A percentile compares a stretch with the other conserved stretches of the same genome.
Conservation (phyloP, 345 rosid genomes). For the Salix exigua region DNA sequence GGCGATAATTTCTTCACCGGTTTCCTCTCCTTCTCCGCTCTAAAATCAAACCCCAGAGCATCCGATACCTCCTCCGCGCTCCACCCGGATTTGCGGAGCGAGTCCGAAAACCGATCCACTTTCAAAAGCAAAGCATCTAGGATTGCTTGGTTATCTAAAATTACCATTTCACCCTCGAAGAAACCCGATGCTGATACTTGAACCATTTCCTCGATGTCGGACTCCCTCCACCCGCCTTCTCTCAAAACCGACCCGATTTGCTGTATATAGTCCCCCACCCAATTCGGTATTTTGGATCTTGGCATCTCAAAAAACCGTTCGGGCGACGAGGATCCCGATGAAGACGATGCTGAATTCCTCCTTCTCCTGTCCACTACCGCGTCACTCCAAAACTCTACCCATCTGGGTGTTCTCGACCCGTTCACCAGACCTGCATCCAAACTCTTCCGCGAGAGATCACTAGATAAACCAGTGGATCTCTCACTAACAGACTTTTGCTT, state of each 20-base stretch:
- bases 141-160: slow-evolving; percentile 73
- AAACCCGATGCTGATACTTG: slow-evolving; percentile 84
- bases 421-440: slow-evolving; percentile 48
- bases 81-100: slow-evolving; percentile 92
- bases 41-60: slow-evolving; percentile 75
- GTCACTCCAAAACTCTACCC: slow-evolving; percentile 98
- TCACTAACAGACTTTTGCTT: slow-evolving; percentile 68
- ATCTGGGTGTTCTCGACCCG: slow-evolving; percentile 60
- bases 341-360: slow-evolving; percentile 60
- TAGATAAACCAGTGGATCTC: slow-evolving; percentile 50
- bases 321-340: slow-evolving; percentile 57
- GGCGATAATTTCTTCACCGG: slow-evolving; percentile 71
- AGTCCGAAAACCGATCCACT: slow-evolving; percentile 84
- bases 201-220: slow-evolving; percentile 69
- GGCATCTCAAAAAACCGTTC: slow-evolving; percentile 68
- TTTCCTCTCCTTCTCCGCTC: slow-evolving; percentile 71
- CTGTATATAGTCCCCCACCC: slow-evolving; percentile 75
- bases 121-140: slow-evolving; percentile 75
- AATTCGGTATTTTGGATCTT: slow-evolving; percentile 60
- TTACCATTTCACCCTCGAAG: slow-evolving; percentile 70
- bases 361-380: slow-evolving; percentile 72
- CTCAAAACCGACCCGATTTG: slow-evolving; percentile 77
- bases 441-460: slow-evolving; percentile 56
- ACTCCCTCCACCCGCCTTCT: slow-evolving; percentile 86
- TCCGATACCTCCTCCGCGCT: slow-evolving; percentile 96